A percentile compares a stretch with the other conserved stretches of the same genome.
phyloP scores from a whole-genome alignment of 2,329 filamentous ascomycete species.

The Colletotrichum horii region DNA sequence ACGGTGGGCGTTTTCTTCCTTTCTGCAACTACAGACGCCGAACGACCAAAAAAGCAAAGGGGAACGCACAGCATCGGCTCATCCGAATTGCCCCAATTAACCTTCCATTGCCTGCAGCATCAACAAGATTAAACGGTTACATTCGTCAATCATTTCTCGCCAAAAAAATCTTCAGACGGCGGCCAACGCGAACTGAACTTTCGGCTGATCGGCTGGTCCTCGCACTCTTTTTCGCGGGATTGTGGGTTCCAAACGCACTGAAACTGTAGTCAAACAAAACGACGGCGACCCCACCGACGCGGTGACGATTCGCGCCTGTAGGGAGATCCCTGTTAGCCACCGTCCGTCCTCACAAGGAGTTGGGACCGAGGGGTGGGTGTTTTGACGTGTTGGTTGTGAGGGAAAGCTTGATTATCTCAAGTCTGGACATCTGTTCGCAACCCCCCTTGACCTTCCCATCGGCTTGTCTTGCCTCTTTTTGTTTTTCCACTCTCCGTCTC shows the following conservation, averaged over 20 bases:
- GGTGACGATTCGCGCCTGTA: background rate
- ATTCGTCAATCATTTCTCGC: background rate
- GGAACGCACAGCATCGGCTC: background rate
- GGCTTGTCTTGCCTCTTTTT: background rate
- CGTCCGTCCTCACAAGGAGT: background rate
- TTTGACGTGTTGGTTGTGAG: background rate
- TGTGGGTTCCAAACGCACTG: background rate
- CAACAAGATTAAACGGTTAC: background rate
- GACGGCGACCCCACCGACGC: background rate
- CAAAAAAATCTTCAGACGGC: background rate
- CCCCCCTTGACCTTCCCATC: background rate
- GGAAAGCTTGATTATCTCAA: background rate
- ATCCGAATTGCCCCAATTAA: background rate
- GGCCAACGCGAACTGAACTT: too few species aligned
- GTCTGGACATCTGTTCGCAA: background rate
- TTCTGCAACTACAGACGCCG: background rate
- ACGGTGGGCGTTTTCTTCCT: background rate
- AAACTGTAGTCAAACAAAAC: slow-evolving; percentile 19
- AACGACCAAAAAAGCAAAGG: background rate
- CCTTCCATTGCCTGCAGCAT: background rate
- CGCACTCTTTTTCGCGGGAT: background rate
- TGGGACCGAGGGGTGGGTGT: background rate
- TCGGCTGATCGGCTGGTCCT: slow-evolving; percentile 6
- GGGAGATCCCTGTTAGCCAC: background rate
- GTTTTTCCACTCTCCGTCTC: background rate